Percentiles rank a stretch among this genome's conserved stretches.
phyloP scores from a whole-genome alignment of 2,329 filamentous ascomycete species.

The Arthrinium puccinioides region DNA sequence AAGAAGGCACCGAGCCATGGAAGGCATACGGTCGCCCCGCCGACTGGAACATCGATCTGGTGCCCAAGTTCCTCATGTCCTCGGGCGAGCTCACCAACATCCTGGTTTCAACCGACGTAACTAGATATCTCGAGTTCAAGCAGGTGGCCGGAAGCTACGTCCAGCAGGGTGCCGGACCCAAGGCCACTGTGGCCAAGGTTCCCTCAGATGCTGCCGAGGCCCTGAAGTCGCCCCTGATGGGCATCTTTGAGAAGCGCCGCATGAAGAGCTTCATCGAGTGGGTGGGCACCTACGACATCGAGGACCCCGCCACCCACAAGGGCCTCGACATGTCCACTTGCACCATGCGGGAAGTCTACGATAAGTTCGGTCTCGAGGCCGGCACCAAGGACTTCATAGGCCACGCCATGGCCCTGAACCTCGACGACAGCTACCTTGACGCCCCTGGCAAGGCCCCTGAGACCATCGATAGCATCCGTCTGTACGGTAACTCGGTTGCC shows the following conservation, averaged over 20 bases:
- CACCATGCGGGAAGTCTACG: constrained; percentile 98
- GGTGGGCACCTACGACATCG: constrained; percentile 78
- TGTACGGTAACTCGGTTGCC: constrained; percentile 97
- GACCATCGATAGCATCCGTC: constrained; percentile 81
- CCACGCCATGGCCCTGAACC: constrained; percentile 95
- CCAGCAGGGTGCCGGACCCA: constrained; percentile 75
- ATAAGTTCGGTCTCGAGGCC: constrained; percentile 91
- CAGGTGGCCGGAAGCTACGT: constrained; percentile 95
- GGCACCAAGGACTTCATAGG: constrained; percentile 92
- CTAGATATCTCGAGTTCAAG: constrained; percentile 84
- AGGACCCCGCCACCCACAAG: constrained; percentile 81
- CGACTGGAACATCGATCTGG: constrained; percentile 99
- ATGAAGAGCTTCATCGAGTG: constrained; percentile 97
- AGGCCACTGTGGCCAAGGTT: constrained; percentile 93
- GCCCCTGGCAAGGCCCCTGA: constrained; percentile 68
- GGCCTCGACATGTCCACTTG: constrained; percentile 71
- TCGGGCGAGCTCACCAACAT: constrained; percentile 98
- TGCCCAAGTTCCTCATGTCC: constrained; percentile 97
- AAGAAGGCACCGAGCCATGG: constrained; percentile 81
- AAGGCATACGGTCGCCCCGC: constrained; percentile 94
- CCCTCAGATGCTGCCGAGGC: constrained; percentile 89
- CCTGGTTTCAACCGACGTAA: constrained; percentile 90
- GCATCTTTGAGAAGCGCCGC: constrained; percentile 93
- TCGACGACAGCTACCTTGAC: constrained; percentile 80
- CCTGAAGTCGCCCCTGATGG: constrained; percentile 88